Evolutionary conservation across 202 grass and related monocot species (phyloP), one percentile per base, ranked within the genome.

Genomic region (Elaeis oleifera): DNA sequence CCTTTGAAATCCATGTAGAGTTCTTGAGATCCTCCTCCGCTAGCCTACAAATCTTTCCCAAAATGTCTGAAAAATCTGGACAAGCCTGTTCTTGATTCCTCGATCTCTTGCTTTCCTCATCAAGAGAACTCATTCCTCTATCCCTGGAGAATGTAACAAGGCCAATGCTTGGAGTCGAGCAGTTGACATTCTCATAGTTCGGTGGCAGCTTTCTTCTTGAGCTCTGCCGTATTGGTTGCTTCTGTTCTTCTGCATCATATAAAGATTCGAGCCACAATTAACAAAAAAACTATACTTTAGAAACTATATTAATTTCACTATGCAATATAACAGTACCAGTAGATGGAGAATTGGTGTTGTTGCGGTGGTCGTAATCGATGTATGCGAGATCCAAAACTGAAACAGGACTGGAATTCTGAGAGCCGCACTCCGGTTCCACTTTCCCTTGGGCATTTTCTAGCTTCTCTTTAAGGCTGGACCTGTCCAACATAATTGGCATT

Each of bases 391-490:
- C 63, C 53, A 96, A 63, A 60, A 96, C 91, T 22, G 91, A 90
- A 73, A 90, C 87, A 60, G 91, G 91, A 69, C 91, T 96, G 2
- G 84, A 80, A 65, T 70, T 67, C 44, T 77, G 60, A 22, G 74
- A 76, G 23, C 21, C 31, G 26, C 60, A 67, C 23, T 71, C 79
- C 22, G 14, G 57, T 61, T 71, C 72, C 5, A 61, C 52, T 23
- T 66, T 59, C 15, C 67, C 71, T 59, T 29, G 51, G 9, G 51
- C 18, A 44, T 68, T 18, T 59, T 68, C 39, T 16, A 63, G 25
- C 51, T 56, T 64, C 18, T 51, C 21, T 48, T 66, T 58, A 19
- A 5, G 0, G 2, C 1, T 14, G 36, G 36, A 13, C 36, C 23
- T 16, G 14, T 69, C 64, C 5, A 71, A 56, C 61, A 71, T 71